phyloP scores from a whole-genome alignment of 768 basidiomycete species.

The Lactifluus volemus region DNA sequence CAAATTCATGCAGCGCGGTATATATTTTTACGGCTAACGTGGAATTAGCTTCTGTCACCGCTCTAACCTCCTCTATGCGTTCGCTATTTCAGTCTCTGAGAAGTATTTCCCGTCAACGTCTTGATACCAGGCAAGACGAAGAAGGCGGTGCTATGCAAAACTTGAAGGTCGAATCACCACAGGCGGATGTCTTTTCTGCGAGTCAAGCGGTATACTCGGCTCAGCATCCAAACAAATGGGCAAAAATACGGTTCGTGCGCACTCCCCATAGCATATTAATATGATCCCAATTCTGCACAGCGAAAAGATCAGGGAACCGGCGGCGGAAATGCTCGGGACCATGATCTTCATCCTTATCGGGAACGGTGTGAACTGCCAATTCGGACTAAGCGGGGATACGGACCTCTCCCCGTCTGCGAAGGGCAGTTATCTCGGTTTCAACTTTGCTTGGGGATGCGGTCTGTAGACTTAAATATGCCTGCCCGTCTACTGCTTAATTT shows the following conservation, averaged over 20 bases:
- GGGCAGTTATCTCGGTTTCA: constrained; percentile 22
- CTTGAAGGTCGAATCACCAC: not conserved
- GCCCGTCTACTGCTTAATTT: not conserved
- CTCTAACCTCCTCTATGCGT: not conserved
- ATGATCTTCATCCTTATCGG: constrained; percentile 23
- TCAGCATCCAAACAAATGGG: constrained; percentile 19
- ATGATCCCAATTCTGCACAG: not conserved
- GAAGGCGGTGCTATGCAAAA: not conserved
- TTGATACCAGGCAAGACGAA: not conserved
- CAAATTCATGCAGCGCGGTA: not conserved
- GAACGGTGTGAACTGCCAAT: constrained; percentile 23
- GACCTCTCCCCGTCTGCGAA: constrained; percentile 18
- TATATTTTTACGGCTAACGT: not conserved
- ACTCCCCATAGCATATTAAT: not conserved
- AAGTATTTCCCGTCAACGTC: not conserved
- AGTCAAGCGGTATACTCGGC: not conserved
- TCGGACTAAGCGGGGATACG: constrained; percentile 18
- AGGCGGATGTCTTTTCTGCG: not conserved
- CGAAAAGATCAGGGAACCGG: constrained; percentile 19
- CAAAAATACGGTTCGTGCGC: constrained; percentile 14
- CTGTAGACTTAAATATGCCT: not conserved
- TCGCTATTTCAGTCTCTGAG: not conserved
- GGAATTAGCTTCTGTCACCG: not conserved
- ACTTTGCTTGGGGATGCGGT: constrained; percentile 21
- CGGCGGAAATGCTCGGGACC: constrained; percentile 24